Conservation (phyloP, 345 rosid genomes). For the Populus nigra region DNA sequence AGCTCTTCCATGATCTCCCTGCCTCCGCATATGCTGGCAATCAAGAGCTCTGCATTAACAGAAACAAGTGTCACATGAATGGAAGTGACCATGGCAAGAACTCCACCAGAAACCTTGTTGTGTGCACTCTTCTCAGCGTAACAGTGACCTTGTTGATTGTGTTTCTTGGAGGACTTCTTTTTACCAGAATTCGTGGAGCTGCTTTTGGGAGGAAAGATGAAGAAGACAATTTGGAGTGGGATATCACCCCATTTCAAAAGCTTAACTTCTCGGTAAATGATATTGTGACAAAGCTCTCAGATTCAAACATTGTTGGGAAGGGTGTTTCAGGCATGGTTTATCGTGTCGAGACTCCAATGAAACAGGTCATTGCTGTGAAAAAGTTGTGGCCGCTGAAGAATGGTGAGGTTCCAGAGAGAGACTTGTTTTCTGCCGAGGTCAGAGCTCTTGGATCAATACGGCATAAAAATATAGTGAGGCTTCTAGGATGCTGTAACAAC, state of each 20-base stretch:
- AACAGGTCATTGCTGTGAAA: constrained; percentile 65
- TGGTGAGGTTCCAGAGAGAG: constrained; percentile 48
- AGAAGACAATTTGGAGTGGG: constrained; percentile 45
- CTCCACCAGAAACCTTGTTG: constrained; percentile 36
- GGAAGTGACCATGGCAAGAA: constrained; percentile 22
- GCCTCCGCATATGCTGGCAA: constrained; percentile 47
- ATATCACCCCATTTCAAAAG: constrained; percentile 65
- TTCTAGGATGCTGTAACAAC: constrained; percentile 60
- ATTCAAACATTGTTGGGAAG: constrained; percentile 53
- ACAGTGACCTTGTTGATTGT: constrained; percentile 34
- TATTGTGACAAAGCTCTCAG: constrained; percentile 45
- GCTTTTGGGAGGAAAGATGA: constrained; percentile 24
- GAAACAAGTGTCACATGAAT: constrained; percentile 29
- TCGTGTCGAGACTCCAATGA: constrained; percentile 50
- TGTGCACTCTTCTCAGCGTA: constrained; percentile 43
- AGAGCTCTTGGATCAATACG: constrained; percentile 61
- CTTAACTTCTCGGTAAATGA: constrained; percentile 55
- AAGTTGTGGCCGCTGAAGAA: constrained; percentile 61
- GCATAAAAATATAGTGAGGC: constrained; percentile 70
- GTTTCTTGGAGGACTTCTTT: constrained; percentile 31
- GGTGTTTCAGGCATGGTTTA: constrained; percentile 73
- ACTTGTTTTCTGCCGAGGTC: constrained; percentile 68
- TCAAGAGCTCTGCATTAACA: constrained; percentile 47
- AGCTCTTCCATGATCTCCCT: constrained; percentile 55
- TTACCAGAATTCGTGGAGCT: constrained; percentile 35